Evolutionary conservation across 768 basidiomycete genomes (phyloP).

Genomic region (Termitomyces sp.): DNA sequence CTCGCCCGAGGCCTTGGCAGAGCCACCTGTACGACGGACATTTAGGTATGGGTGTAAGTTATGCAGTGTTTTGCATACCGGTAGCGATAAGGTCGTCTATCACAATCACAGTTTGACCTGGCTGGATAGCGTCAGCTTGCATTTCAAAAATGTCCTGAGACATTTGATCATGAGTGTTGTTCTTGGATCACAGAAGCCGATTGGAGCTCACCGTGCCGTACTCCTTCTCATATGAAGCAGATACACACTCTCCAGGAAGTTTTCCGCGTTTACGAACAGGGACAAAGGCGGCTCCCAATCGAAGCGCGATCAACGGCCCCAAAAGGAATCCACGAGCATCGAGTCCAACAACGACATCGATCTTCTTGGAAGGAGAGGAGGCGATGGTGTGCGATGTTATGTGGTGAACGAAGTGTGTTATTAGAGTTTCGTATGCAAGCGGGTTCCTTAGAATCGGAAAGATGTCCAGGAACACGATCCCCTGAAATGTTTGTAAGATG

Average conservation of each 20-base stretch:
- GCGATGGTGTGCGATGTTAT: constrained; percentile 74
- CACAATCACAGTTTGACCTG: constrained; percentile 80
- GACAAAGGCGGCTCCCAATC: constrained; percentile 91
- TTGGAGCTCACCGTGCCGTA: constrained; percentile 67
- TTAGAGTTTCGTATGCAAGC: constrained; percentile 80
- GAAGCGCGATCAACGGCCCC: constrained; percentile 86
- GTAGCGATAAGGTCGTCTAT: constrained; percentile 97
- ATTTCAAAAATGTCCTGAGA: constrained; percentile 93
- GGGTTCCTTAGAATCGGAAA: constrained; percentile 90
- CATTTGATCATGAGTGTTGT: neutral
- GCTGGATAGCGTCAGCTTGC: constrained; percentile 78
- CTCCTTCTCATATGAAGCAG: constrained; percentile 83
- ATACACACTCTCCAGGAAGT: constrained; percentile 80
- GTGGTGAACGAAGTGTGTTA: constrained; percentile 84
- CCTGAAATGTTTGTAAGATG: constrained; percentile 36
- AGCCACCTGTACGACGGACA: constrained; percentile 57
- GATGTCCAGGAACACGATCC: constrained; percentile 90
- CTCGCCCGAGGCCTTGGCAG: constrained; percentile 88
- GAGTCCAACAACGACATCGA: constrained; percentile 91
- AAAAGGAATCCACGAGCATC: constrained; percentile 96
- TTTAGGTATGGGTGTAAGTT: neutral
- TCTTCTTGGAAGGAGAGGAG: constrained; percentile 51
- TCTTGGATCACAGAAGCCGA: neutral
- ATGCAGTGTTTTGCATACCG: constrained; percentile 38
- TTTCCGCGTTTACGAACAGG: constrained; percentile 94